Evolutionary conservation across 2,329 filamentous ascomycete species (phyloP).

Genomic region (Arthrobotrys megalospora): DNA sequence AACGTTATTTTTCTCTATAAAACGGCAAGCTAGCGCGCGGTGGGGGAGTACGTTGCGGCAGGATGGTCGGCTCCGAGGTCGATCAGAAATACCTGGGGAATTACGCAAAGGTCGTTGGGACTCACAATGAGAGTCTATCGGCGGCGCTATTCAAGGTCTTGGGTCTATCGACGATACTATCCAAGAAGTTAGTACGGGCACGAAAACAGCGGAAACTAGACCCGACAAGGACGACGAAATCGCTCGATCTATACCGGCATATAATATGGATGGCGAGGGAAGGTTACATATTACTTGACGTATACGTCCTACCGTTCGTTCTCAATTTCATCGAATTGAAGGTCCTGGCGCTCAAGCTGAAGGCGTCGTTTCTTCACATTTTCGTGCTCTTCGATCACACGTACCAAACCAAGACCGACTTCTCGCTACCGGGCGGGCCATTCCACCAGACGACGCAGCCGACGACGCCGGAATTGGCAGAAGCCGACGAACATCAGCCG

Average conservation of each 20-base stretch:
- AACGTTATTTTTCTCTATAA: slow-evolving; percentile 29
- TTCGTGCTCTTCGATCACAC: slow-evolving; percentile 87
- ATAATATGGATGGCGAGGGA: slow-evolving; percentile 97
- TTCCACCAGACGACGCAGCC: slow-evolving; percentile 44
- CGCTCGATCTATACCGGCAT: slow-evolving; percentile 86
- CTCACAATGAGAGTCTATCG: slow-evolving; percentile 83
- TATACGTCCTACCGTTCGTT: slow-evolving; percentile 87
- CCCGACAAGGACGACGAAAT: slow-evolving; percentile 81
- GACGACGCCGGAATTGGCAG: slow-evolving; percentile 36
- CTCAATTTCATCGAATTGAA: slow-evolving; percentile 84
- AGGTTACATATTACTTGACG: slow-evolving; percentile 87
- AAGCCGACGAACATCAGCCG: slow-evolving; percentile 36
- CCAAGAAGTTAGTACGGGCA: slow-evolving; percentile 84
- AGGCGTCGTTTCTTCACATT: slow-evolving; percentile 95
- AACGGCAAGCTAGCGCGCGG: slow-evolving; percentile 42
- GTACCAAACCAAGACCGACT: slow-evolving; percentile 68
- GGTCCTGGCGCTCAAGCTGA: slow-evolving; percentile 90
- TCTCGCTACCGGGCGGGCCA: slow-evolving; percentile 65
- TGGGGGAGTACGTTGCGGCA: slow-evolving; percentile 53
- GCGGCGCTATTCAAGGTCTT: slow-evolving; percentile 90
- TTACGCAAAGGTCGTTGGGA: slow-evolving; percentile 84
- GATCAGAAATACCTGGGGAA: slow-evolving; percentile 97
- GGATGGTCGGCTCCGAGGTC: slow-evolving; percentile 95
- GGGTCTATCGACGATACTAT: slow-evolving; percentile 89
- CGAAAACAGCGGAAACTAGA: slow-evolving; percentile 88